Percentiles rank a stretch among this genome's conserved stretches.
Conservation (phyloP, 2,329 filamentous ascomycete species). For the Fusarium mangiferae region DNA sequence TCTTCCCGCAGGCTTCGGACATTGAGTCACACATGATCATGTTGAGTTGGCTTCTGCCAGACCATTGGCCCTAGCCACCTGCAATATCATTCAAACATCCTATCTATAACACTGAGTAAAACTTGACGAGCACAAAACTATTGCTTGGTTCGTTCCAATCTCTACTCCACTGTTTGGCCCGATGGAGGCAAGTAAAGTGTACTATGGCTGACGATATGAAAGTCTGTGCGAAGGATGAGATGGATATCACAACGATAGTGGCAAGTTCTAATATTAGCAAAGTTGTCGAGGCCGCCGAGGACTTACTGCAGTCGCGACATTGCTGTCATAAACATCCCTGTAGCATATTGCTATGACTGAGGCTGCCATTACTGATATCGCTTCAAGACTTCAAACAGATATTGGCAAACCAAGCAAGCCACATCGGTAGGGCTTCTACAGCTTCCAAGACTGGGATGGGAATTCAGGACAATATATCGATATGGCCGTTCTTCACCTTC, state of each 20-base stretch:
- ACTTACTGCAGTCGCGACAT: slow-evolving; percentile 20
- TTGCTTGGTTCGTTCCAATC: not conserved
- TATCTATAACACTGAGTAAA: not conserved
- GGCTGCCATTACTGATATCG: not conserved
- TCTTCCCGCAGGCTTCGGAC: not conserved
- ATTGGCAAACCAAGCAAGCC: not conserved
- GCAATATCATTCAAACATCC: not conserved
- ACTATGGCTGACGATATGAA: slow-evolving; percentile 2
- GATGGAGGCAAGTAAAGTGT: slow-evolving; percentile 9
- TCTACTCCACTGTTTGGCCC: not conserved
- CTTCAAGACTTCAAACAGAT: not conserved
- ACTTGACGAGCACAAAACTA: not conserved
- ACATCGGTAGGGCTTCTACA: not conserved
- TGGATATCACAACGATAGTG: slow-evolving; percentile 32
- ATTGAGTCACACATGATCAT: not conserved
- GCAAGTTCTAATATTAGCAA: slow-evolving; percentile 30
- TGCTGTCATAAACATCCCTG: slow-evolving; percentile 25
- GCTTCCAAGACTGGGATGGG: not conserved
- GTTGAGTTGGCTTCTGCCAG: not conserved
- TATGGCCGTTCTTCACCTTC: slow-evolving; percentile 3
- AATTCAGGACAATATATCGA: slow-evolving; percentile 1
- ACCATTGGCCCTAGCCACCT: not conserved
- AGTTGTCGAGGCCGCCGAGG: slow-evolving; percentile 15
- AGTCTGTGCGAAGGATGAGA: slow-evolving; percentile 21
- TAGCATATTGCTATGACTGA: not conserved